Base-by-base conservation (phyloP, 202 grass and related monocot species). In the Setaria viridis region DNA sequence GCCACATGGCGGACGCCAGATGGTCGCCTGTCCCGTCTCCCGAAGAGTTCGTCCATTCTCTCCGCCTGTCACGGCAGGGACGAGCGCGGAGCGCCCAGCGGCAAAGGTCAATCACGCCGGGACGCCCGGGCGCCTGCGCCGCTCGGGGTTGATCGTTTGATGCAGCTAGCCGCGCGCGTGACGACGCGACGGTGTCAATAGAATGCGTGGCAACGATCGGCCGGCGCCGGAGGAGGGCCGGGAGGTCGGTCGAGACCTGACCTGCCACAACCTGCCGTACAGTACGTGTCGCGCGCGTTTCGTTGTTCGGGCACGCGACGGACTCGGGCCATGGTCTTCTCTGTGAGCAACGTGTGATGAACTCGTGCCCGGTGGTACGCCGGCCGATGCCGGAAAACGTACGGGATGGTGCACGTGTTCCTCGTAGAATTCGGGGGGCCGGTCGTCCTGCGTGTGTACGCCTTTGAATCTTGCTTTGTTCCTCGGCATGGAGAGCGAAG, bases 1-100 rank as follows among this genome's bases (percentile, higher is more conserved):
- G 62, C 51, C 65, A 71, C 54, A 71, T 74, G 66, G 75, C 84
- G 20, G 55, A 17, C 6, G 35, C 47, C 77, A 43, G 47, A 11
- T 54, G 82, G 74, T 13, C 2, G 2, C 9, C 25, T n/a, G 21
- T 75, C 81, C 19, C 21, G 2, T 12, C 45, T 3, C 12, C 1
- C 6, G 63, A 6, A 6, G n/a, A 33, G 11, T 35, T 13, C 0
- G 0, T 25, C 9, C 35, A 50, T 53, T 51, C 56, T 0, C 5
- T 5, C 67, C 86, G 68, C 30, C 67, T 13, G 30, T 80, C 87
- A 80, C 76, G 75, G 75, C 74, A 79, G 56, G 86, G 17, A 19
- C 56, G 56, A 9, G 9, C 57, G n/a, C 10, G 0, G 19, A 37
- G 32, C 14, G 72, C 25, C 62, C 11, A 0, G 29, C 72, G 55